Evolutionary conservation across 2,329 filamentous ascomycete genomes (phyloP).

Genomic region (Hirsutella minnesotensis): DNA sequence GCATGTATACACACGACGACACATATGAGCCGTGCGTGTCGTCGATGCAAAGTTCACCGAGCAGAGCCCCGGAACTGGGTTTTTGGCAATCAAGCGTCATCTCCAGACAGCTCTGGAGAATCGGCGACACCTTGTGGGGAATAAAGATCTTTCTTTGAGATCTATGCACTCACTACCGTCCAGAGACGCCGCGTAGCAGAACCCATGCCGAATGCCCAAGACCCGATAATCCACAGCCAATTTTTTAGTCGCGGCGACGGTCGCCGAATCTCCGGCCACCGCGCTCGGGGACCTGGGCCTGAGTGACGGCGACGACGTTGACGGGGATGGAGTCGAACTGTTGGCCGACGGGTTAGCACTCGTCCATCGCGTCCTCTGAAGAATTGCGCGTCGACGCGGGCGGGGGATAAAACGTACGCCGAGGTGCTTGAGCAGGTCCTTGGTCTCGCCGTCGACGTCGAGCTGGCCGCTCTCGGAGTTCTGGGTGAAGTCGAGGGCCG

Average conservation of each 20-base stretch:
- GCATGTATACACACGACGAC: too few relatives aligned
- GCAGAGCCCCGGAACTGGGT: not conserved
- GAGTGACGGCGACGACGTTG: conserved; percentile 84
- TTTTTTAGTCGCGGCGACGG: conserved; percentile 32
- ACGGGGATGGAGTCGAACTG: conserved; percentile 97
- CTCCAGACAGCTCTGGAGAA: conserved; percentile 47
- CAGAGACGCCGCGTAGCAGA: conserved; percentile 42
- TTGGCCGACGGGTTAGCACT: conserved; percentile 14
- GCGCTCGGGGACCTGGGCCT: conserved; percentile 79
- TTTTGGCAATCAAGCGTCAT: conserved; percentile 88
- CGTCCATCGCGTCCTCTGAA: not conserved
- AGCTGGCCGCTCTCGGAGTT: conserved; percentile 77
- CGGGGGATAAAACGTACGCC: conserved; percentile 58
- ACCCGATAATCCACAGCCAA: conserved; percentile 20
- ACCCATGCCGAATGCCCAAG: conserved; percentile 31
- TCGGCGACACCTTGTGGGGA: conserved; percentile 81
- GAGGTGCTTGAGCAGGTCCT: conserved; percentile 97
- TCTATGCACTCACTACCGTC: conserved; percentile 46
- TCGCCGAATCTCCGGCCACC: conserved; percentile 64
- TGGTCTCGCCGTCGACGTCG: conserved; percentile 94
- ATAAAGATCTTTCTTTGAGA: conserved; percentile 47
- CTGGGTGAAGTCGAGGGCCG: conserved; percentile 95
- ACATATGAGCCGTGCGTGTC: too few relatives aligned
- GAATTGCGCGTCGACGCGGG: not conserved
- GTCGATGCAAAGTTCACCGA: not conserved